Percentiles rank a stretch among this genome's conserved stretches.
These are phyloP conservation scores for Trichoderma asperelloides DNA, from an alignment of 495 filamentous ascomycete species.

Conservation along the genomic window DNA sequence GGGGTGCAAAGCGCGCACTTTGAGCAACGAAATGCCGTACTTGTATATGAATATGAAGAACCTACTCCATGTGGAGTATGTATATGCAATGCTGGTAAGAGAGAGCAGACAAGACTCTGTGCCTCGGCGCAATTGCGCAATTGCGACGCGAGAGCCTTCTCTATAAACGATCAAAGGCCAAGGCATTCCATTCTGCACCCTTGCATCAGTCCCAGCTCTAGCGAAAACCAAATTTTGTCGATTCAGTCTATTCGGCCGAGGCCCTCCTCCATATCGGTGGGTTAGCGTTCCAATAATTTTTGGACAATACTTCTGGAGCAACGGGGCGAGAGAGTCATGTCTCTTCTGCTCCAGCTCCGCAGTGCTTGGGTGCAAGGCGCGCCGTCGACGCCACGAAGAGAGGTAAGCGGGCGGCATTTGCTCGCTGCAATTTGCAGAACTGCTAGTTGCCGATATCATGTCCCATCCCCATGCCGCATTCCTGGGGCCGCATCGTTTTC, in stretches of 20 bases:
- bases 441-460: constrained; percentile 1
- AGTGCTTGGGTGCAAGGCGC: neutral
- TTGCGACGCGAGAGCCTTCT: too few relatives aligned
- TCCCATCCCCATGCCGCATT: neutral
- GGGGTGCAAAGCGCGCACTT: neutral
- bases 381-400: constrained; percentile 1
- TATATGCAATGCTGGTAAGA: too few relatives aligned
- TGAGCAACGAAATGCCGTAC: neutral
- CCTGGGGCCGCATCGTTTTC: neutral
- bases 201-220: neutral
- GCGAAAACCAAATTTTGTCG: neutral
- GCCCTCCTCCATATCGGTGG: neutral
- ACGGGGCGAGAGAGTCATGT: neutral
- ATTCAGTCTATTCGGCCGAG: neutral
- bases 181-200: neutral
- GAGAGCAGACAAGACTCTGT: too few relatives aligned
- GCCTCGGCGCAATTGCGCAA: too few relatives aligned
- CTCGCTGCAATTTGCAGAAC: neutral
- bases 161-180: too few relatives aligned
- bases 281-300: neutral
- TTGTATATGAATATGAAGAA: neutral
- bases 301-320: neutral
- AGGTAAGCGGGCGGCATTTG: neutral
- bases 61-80: too few relatives aligned
- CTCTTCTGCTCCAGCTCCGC: constrained; percentile 2